Conservation (phyloP, 768 basidiomycete genomes). For the Russula griseocarnosa region DNA sequence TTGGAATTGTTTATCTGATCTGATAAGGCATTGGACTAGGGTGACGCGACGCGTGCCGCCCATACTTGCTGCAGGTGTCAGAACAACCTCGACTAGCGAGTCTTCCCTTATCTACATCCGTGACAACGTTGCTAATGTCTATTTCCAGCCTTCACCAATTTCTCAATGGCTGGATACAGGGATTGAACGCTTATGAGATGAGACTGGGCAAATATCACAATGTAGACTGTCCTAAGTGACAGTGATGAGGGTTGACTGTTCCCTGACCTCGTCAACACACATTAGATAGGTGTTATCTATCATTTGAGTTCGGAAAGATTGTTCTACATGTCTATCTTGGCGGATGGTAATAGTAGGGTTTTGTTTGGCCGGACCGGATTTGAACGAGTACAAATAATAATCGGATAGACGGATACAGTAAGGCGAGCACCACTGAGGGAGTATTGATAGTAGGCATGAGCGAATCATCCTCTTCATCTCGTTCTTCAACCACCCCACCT, state of each 20-base stretch:
- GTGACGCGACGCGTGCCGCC: conserved; percentile 55
- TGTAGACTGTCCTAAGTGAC: conserved; percentile 35
- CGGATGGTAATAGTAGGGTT: neutral
- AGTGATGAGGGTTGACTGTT: neutral
- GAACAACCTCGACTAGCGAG: conserved; percentile 85
- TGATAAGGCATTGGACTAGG: conserved; percentile 34
- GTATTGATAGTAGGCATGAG: conserved; percentile 29
- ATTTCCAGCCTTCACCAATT: conserved; percentile 56
- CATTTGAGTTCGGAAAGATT: neutral
- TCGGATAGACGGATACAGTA: neutral
- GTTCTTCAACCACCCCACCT: conserved; percentile 49
- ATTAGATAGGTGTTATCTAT: no score
- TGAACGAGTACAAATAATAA: conserved; percentile 4
- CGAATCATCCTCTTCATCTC: conserved; percentile 35
- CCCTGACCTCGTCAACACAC: neutral
- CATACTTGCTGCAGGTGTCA: conserved; percentile 64
- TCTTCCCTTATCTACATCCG: conserved; percentile 19
- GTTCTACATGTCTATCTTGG: neutral
- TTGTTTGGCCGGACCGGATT: conserved; percentile 10
- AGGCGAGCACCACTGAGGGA: neutral
- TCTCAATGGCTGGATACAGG: conserved; percentile 68
- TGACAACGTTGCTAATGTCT: neutral
- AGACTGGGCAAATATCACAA: conserved; percentile 67
- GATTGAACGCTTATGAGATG: conserved; percentile 49
- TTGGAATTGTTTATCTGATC: neutral